phyloP scores from a whole-genome alignment of 441 rosid species.

The Jatropha multifida region DNA sequence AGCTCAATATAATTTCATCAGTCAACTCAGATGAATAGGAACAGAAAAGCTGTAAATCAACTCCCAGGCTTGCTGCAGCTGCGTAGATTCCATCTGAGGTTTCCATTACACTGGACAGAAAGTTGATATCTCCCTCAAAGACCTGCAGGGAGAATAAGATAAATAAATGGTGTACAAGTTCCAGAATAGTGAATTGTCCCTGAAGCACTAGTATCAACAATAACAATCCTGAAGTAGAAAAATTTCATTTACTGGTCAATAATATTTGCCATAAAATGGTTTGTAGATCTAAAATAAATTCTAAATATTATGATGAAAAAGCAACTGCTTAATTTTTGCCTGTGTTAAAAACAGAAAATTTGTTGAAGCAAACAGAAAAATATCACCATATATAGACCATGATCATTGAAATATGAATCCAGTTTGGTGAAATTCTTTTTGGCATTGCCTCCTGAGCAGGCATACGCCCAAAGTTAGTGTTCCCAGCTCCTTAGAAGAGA shows the following conservation, averaged over 20 bases:
- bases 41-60: constrained; percentile 82
- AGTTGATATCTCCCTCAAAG: constrained; percentile 69
- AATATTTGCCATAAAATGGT: constrained; percentile 11
- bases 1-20: constrained; percentile 68
- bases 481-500: background rate
- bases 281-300: background rate
- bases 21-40: constrained; percentile 74
- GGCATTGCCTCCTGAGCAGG: background rate
- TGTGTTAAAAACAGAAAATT: background rate
- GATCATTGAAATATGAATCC: constrained; percentile 1
- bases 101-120: constrained; percentile 61
- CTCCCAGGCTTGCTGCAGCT: constrained; percentile 92
- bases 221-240: background rate
- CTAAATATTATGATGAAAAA: constrained; percentile 10
- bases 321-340: background rate
- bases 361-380: constrained; percentile 8
- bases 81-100: constrained; percentile 83
- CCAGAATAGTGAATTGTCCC: constrained; percentile 14
- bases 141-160: constrained; percentile 38
- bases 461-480: background rate
- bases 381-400: background rate
- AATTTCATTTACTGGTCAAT: constrained; percentile 10
- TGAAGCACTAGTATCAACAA: constrained; percentile 12
- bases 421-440: background rate
- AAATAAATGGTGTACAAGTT: background rate